Percentiles rank a stretch among this genome's conserved stretches.
Evolutionary conservation across 2,329 filamentous ascomycete species (phyloP).

Genomic region (Myriosclerotinia curreyana): DNA sequence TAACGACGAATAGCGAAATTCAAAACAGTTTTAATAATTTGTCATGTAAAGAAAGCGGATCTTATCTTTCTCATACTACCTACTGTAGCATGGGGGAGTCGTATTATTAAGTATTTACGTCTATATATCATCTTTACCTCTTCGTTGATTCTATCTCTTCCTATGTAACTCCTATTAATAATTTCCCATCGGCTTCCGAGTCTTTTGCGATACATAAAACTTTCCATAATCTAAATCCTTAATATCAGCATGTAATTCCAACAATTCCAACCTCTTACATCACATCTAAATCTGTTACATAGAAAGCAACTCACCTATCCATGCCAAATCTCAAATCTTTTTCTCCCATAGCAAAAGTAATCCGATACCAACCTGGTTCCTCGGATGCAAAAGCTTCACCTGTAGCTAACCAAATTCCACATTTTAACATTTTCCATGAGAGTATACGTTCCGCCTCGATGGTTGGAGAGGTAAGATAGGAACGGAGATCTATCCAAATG

Average conservation of each 20-base stretch:
- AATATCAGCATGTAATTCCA: neutral
- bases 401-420: conserved; percentile 26
- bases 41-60: no score
- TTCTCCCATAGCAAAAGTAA: conserved; percentile 24
- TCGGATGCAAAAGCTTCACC: conserved; percentile 25
- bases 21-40: no score
- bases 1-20: no score
- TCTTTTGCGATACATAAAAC: neutral
- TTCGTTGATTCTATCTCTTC: neutral
- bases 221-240: neutral
- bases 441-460: conserved; percentile 22
- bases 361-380: conserved; percentile 23
- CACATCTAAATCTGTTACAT: neutral
- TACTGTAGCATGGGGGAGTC: no score
- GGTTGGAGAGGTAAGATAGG: conserved; percentile 16
- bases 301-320: conserved; percentile 17
- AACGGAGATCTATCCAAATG: conserved; percentile 24
- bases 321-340: conserved; percentile 24
- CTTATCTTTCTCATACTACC: no score
- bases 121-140: neutral
- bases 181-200: neutral
- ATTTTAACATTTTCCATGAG: conserved; percentile 24
- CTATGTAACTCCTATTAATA: neutral
- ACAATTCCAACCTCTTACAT: neutral
- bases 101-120: neutral